A percentile compares a stretch with the other conserved stretches of the same genome.
Evolutionary conservation across 1,139 yeast species (phyloP).

Genomic region (Saccharomyces pastorianus): DNA sequence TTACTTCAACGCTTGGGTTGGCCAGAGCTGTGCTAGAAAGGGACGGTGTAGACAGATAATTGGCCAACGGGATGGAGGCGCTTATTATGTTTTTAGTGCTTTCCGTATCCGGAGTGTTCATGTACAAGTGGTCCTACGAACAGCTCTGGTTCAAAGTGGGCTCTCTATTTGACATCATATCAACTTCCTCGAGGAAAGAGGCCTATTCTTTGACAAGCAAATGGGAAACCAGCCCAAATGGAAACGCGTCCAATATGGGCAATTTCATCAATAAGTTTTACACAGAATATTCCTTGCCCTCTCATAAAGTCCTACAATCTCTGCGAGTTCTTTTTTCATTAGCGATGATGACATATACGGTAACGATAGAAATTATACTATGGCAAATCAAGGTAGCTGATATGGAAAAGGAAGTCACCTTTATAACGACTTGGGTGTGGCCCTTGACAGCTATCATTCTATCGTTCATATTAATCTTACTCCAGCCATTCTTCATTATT

Average conservation of each 20-base stretch:
- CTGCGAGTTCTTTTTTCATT: constrained; percentile 23
- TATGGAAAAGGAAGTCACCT: constrained; percentile 13
- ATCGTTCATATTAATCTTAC: constrained; percentile 17
- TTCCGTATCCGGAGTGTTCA: no score
- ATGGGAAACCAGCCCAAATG: not conserved
- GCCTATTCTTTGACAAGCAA: no score
- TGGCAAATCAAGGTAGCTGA: constrained; percentile 29
- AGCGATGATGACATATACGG: constrained; percentile 24
- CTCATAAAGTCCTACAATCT: constrained; percentile 13
- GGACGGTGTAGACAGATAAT: no score
- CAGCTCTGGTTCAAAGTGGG: no score
- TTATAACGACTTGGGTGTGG: constrained; percentile 24
- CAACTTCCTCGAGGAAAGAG: no score
- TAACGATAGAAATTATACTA: constrained; percentile 27
- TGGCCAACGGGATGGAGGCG: no score
- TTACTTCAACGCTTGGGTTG: no score
- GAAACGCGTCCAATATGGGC: constrained; percentile 4
- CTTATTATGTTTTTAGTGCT: no score
- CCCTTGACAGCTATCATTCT: constrained; percentile 20
- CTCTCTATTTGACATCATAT: no score
- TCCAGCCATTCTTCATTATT: constrained; percentile 32
- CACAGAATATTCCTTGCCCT: constrained; percentile 27
- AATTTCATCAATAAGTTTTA: constrained; percentile 24
- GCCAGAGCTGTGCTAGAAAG: no score
- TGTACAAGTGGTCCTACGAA: no score